A percentile compares a stretch with the other conserved stretches of the same genome.
phyloP scores from a whole-genome alignment of 257 asterid genomes.

The Agastache rugosa region DNA sequence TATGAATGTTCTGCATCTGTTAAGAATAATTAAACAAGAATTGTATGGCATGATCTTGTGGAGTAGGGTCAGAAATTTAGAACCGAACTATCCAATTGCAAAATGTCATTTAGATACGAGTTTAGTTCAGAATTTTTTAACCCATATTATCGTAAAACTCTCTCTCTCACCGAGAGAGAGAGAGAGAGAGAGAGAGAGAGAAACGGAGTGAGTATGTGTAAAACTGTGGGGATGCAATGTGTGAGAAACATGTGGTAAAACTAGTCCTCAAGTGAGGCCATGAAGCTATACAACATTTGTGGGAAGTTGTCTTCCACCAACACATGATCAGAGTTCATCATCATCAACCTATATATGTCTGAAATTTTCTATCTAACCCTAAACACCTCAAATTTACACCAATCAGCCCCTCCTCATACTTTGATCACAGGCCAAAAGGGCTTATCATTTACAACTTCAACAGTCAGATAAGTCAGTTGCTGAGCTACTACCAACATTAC shows the following conservation, averaged over 20 bases:
- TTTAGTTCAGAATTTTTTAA: no score
- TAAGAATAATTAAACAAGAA: no score
- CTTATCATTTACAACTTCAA: conserved; percentile 34
- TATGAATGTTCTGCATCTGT: no score
- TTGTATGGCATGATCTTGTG: no score
- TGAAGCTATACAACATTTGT: conserved; percentile 40
- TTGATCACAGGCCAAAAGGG: conserved; percentile 34
- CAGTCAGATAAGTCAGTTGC: conserved; percentile 30
- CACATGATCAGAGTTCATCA: conserved; percentile 20
- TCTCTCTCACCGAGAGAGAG: no score
- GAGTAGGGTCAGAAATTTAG: no score
- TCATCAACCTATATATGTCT: conserved; percentile 21
- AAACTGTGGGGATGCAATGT: background rate
- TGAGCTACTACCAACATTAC: conserved; percentile 18
- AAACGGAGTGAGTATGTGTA: background rate
- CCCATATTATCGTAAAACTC: no score
- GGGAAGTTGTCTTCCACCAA: conserved; percentile 30
- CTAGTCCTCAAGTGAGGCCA: conserved; percentile 19
- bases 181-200: no score
- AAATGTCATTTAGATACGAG: no score
- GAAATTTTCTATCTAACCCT: conserved; percentile 33
- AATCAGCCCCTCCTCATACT: conserved; percentile 24
- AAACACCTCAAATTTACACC: conserved; percentile 41
- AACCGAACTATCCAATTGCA: no score
- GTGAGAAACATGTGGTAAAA: background rate